phyloP scores from a whole-genome alignment of 2,329 filamentous ascomycete species.

The Fusarium sp. region DNA sequence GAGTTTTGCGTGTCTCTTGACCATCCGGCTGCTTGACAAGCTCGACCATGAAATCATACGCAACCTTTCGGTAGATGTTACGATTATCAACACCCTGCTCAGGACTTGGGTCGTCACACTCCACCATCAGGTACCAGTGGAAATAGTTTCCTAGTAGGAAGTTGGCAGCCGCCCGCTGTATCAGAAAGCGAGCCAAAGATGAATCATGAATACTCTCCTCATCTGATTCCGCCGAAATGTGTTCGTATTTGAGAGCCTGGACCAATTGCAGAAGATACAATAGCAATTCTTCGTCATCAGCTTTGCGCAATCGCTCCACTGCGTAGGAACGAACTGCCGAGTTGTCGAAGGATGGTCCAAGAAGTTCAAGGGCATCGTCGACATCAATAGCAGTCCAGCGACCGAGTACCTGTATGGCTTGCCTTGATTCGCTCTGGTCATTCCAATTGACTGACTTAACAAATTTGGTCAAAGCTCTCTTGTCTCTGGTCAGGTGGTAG shows the following conservation, averaged over 20 bases:
- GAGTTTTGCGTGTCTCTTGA: slow-evolving; percentile 75
- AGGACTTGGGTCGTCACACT: slow-evolving; percentile 86
- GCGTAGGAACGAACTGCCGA: slow-evolving; percentile 90
- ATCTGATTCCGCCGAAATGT: slow-evolving; percentile 68
- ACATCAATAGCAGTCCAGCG: slow-evolving; percentile 98
- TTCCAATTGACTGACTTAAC: slow-evolving; percentile 98
- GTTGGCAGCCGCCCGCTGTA: slow-evolving; percentile 86
- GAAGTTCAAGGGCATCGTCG: slow-evolving; percentile 92
- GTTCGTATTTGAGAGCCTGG: slow-evolving; percentile 94
- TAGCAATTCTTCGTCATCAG: slow-evolving; percentile 90
- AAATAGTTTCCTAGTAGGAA: slow-evolving; percentile 94
- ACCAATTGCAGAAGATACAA: slow-evolving; percentile 94
- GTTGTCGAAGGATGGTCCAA: slow-evolving; percentile 93
- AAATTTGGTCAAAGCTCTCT: slow-evolving; percentile 93
- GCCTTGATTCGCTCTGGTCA: slow-evolving; percentile 83
- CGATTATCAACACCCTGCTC: slow-evolving; percentile 80
- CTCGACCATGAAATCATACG: slow-evolving; percentile 95
- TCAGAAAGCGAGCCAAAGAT: slow-evolving; percentile 88
- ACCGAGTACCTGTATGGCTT: slow-evolving; percentile 88
- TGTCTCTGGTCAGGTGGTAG: slow-evolving; percentile 92
- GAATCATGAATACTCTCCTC: slow-evolving; percentile 77
- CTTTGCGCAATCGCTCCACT: slow-evolving; percentile 89
- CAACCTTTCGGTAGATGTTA: slow-evolving; percentile 90
- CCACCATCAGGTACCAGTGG: slow-evolving; percentile 98
- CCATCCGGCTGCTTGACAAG: slow-evolving; percentile 79